Evolutionary conservation across 768 basidiomycete species (phyloP).

Genomic region (Boletus subparvulus): DNA sequence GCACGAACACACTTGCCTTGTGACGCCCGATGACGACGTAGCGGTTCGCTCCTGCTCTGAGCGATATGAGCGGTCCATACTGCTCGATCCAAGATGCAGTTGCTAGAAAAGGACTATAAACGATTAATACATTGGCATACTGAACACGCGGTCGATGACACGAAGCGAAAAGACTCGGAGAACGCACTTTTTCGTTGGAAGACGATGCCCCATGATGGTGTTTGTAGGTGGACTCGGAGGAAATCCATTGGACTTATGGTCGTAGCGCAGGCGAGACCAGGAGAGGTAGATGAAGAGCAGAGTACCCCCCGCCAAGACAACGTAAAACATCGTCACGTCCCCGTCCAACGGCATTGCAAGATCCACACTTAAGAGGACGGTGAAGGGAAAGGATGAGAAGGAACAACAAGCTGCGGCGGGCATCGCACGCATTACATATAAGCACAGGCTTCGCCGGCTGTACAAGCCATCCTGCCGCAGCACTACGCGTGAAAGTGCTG

Average conservation of each 20-base stretch:
- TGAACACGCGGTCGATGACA: neutral
- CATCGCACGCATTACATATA: too few species aligned
- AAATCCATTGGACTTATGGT: neutral
- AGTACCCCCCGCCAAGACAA: neutral
- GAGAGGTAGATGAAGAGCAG: slow-evolving; percentile 1
- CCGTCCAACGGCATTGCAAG: neutral
- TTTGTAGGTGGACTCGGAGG: slow-evolving; percentile 10
- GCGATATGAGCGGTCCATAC: slow-evolving; percentile 56
- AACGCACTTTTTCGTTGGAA: slow-evolving; percentile 5
- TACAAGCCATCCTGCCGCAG: too few species aligned
- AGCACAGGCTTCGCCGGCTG: too few species aligned
- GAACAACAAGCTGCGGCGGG: neutral
- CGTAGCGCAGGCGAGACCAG: neutral
- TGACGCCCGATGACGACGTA: slow-evolving; percentile 23
- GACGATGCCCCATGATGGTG: slow-evolving; percentile 1
- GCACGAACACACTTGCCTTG: slow-evolving; percentile 6
- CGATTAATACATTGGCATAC: neutral
- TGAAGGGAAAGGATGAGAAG: neutral
- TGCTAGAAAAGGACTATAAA: slow-evolving; percentile 5
- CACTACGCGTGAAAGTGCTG: too few species aligned
- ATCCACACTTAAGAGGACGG: neutral
- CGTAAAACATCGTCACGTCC: neutral
- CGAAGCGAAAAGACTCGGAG: neutral
- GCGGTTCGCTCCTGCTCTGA: slow-evolving; percentile 42
- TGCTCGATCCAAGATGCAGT: slow-evolving; percentile 54